These are phyloP conservation scores for Calocera cornea DNA, from an alignment of 768 basidiomycete species.

Conservation along the genomic window DNA sequence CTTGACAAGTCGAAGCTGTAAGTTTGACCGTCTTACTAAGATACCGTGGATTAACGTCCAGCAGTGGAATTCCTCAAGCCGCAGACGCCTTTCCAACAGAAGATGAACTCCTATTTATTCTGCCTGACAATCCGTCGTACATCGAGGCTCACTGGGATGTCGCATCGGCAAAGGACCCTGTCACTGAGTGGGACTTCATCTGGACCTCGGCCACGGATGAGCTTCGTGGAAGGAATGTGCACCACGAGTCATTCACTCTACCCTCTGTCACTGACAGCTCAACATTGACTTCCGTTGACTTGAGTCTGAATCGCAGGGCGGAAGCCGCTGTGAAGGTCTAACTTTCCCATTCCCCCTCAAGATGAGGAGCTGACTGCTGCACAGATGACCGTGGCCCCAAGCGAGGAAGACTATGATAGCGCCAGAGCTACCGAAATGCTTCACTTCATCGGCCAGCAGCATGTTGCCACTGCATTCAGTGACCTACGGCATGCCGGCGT, in stretches of 20 bases:
- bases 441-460: background rate
- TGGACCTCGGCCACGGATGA: conserved; percentile 63
- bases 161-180: background rate
- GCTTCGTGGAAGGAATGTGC: conserved; percentile 53
- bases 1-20: conserved; percentile 81
- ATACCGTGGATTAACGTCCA: conserved; percentile 32
- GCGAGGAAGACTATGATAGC: background rate
- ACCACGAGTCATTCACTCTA: conserved; percentile 42
- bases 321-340: background rate
- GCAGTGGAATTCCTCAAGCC: background rate
- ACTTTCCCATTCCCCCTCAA: background rate
- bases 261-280: background rate
- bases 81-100: background rate
- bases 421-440: background rate
- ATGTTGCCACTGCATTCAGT: background rate
- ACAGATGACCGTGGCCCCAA: background rate
- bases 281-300: background rate
- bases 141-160: conserved; percentile 7
- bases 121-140: conserved; percentile 4
- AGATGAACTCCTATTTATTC: conserved; percentile 8
- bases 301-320: background rate
- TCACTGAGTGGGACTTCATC: conserved; percentile 48
- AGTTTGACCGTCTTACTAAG: conserved; percentile 36
- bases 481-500: background rate
- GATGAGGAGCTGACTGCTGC: background rate